Percentiles rank a stretch among this genome's conserved stretches.
Conservation (phyloP, 1,284 basidiomycete genomes). For the Naganishia sp. region DNA sequence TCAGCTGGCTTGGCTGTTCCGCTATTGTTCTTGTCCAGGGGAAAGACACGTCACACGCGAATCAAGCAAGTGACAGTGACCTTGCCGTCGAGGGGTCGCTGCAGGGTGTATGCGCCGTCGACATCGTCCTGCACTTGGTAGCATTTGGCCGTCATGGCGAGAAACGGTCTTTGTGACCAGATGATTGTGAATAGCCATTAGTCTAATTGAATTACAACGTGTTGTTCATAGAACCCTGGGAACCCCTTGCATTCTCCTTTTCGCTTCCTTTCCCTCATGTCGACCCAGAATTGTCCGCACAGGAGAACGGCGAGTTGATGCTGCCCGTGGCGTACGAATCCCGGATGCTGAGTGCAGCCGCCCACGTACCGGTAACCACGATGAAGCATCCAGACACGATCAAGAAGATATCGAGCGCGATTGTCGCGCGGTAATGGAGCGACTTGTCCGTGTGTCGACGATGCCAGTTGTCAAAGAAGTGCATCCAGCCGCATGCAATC, state of each 20-base stretch:
- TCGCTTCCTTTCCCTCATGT: constrained; percentile 2
- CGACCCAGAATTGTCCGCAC: constrained; percentile 45
- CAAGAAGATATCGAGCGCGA: constrained; percentile 41
- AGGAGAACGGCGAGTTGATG: constrained; percentile 50
- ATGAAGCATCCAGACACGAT: constrained; percentile 47
- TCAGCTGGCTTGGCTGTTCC: no score
- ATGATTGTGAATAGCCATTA: not conserved
- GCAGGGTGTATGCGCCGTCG: no score
- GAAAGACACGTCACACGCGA: no score
- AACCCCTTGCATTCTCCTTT: not conserved
- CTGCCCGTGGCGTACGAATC: constrained; percentile 43
- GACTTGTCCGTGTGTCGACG: constrained; percentile 33
- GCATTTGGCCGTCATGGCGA: not conserved
- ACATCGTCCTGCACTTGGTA: no score
- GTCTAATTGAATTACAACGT: not conserved
- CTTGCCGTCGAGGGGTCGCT: no score
- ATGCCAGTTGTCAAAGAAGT: constrained; percentile 39
- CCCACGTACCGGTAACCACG: constrained; percentile 50
- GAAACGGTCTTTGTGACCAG: not conserved
- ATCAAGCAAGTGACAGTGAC: no score
- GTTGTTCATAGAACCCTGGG: not conserved
- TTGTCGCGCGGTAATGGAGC: constrained; percentile 30
- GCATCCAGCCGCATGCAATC: constrained; percentile 34
- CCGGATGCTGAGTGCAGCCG: constrained; percentile 47
- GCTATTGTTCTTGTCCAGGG: no score